These are phyloP conservation scores for Cryptococcus jaspeensis DNA, from an alignment of 1,284 basidiomycete species.

Conservation along the genomic window DNA sequence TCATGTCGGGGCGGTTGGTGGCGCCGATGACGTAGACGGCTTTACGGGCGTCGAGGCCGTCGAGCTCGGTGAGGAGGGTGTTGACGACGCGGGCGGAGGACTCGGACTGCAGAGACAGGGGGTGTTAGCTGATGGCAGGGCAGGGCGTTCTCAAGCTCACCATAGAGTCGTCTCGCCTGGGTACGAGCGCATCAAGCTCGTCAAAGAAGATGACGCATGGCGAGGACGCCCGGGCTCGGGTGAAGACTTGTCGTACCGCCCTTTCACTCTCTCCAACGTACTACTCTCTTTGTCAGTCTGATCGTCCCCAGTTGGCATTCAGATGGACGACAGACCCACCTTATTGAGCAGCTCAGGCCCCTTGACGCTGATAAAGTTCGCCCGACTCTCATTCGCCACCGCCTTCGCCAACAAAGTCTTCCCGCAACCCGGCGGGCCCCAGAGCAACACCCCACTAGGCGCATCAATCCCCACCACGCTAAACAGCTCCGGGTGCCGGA, in stretches of 20 bases:
- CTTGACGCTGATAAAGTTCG: conserved; percentile 97
- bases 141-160: conserved; percentile 54
- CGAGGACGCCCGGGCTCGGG: conserved; percentile 95
- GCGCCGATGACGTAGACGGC: conserved; percentile 94
- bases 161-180: conserved; percentile 84
- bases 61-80: conserved; percentile 92
- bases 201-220: conserved; percentile 99
- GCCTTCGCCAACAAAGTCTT: conserved; percentile 96
- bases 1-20: conserved; percentile 98
- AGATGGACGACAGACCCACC: conserved; percentile 56
- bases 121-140: not conserved
- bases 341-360: conserved; percentile 96
- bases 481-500: conserved; percentile 85
- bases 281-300: conserved; percentile 52
- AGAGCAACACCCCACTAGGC: conserved; percentile 88
- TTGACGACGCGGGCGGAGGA: conserved; percentile 97
- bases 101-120: conserved; percentile 66
- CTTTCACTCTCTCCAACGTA: conserved; percentile 97
- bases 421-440: conserved; percentile 97
- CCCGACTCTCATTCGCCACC: conserved; percentile 88
- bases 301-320: not conserved
- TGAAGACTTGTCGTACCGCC: conserved; percentile 92
- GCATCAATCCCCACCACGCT: conserved; percentile 79
- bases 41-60: conserved; percentile 86
- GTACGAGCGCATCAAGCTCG: conserved; percentile 94